These are phyloP conservation scores for Solanum arcanum DNA, from an alignment of 257 asterid species.

Conservation along the genomic window DNA sequence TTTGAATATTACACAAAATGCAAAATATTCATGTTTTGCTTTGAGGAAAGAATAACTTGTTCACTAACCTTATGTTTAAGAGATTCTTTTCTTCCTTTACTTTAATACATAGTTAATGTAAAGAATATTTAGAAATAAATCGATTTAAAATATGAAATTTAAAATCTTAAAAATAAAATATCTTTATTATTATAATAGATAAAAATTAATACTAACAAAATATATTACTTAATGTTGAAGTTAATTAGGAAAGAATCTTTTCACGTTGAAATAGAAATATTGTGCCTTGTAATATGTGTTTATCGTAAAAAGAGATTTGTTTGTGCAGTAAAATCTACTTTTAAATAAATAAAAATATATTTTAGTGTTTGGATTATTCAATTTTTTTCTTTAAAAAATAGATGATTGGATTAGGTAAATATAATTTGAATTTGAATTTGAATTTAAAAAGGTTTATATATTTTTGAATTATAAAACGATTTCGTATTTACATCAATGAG, in stretches of 20 bases:
- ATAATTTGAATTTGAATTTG: neutral
- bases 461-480: neutral
- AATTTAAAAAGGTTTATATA: neutral
- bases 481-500: neutral
- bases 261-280: neutral
- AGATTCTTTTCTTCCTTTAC: neutral
- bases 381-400: neutral
- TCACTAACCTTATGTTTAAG: neutral
- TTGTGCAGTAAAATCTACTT: neutral
- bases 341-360: too few species aligned
- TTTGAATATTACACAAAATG: neutral
- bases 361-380: neutral
- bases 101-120: neutral
- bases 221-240: neutral
- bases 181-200: neutral
- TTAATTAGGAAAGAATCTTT: neutral
- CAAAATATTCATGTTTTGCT: neutral
- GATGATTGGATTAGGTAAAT: neutral
- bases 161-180: neutral
- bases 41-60: neutral
- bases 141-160: neutral
- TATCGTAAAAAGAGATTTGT: neutral
- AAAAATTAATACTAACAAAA: neutral
- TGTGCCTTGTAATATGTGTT: neutral
- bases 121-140: neutral